These are phyloP conservation scores for Wickerhamiella kurtzmanii DNA, from an alignment of 805 yeast genomes.

Conservation along the genomic window DNA sequence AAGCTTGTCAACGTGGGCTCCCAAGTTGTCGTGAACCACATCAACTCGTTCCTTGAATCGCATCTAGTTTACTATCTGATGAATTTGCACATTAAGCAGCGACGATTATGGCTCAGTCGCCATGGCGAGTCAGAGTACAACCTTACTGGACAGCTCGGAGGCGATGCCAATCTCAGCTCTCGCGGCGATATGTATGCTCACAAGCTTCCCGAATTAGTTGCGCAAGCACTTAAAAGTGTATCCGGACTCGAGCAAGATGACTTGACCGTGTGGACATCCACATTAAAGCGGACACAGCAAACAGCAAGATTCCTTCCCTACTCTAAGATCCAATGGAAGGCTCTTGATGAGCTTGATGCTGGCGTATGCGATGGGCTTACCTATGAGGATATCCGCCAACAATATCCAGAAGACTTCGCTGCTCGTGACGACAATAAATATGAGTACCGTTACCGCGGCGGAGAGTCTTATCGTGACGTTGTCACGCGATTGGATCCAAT, in stretches of 20 bases:
- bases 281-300: conserved; percentile 80
- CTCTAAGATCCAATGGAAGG: conserved; percentile 85
- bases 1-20: conserved; percentile 78
- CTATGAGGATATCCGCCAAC: conserved; percentile 74
- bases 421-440: conserved; percentile 94
- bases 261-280: conserved; percentile 91
- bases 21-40: conserved; percentile 76
- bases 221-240: conserved; percentile 34
- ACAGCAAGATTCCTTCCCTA: conserved; percentile 75
- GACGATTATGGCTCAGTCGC: conserved; percentile 85
- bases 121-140: conserved; percentile 93
- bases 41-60: conserved; percentile 78
- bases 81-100: conserved; percentile 87
- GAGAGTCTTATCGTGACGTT: conserved; percentile 92
- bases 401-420: conserved; percentile 86
- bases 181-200: conserved; percentile 76
- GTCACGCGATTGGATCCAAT: conserved; percentile 92
- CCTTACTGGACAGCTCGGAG: conserved; percentile 89
- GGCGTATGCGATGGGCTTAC: conserved; percentile 97
- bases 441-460: conserved; percentile 92
- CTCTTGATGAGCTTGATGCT: conserved; percentile 91
- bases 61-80: conserved; percentile 90
- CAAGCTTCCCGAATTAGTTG: conserved; percentile 65
- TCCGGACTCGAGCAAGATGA: conserved; percentile 20
- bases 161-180: conserved; percentile 74